Percentiles rank a stretch among this genome's conserved stretches.
Evolutionary conservation across 2,329 filamentous ascomycete species (phyloP).

Genomic region (Fusarium nematophilum): DNA sequence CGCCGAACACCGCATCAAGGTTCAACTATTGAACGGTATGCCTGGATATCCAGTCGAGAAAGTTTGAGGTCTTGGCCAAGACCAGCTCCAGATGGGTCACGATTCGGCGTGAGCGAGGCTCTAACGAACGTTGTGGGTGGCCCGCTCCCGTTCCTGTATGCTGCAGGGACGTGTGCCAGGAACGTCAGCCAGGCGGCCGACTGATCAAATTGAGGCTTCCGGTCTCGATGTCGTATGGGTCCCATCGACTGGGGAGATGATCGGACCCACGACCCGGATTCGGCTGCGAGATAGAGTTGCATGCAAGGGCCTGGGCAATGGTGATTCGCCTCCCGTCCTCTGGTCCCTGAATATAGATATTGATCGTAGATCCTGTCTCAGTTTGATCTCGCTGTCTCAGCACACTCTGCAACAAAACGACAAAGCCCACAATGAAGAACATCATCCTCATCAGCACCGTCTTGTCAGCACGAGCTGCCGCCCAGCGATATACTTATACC

Average conservation of each 20-base stretch:
- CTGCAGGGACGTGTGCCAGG: background rate
- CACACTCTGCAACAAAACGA: background rate
- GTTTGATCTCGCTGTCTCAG: slow-evolving; percentile 13
- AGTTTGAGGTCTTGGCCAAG: slow-evolving; percentile 1
- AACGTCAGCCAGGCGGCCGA: slow-evolving; percentile 16
- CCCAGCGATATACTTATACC: slow-evolving; percentile 42
- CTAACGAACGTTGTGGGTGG: slow-evolving; percentile 3
- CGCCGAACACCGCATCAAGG: background rate
- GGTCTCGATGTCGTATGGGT: slow-evolving; percentile 5
- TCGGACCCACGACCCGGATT: slow-evolving; percentile 12
- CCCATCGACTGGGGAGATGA: slow-evolving; percentile 4
- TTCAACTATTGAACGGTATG: slow-evolving; percentile 12
- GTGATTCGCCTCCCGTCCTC: slow-evolving; percentile 19
- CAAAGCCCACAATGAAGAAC: slow-evolving; percentile 37
- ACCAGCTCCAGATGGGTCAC: slow-evolving; percentile 4
- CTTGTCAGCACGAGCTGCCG: slow-evolving; percentile 22
- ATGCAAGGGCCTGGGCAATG: slow-evolving; percentile 24
- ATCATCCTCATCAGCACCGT: slow-evolving; percentile 15
- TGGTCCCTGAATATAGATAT: slow-evolving; percentile 33
- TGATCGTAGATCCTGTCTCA: slow-evolving; percentile 36
- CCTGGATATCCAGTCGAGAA: background rate
- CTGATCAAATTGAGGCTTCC: slow-evolving; percentile 7
- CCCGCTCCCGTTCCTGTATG: slow-evolving; percentile 10
- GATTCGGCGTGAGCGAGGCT: background rate
- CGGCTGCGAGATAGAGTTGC: slow-evolving; percentile 31